phyloP scores from a whole-genome alignment of 169 alveolate species.

The Plasmodium gallinaceum region DNA sequence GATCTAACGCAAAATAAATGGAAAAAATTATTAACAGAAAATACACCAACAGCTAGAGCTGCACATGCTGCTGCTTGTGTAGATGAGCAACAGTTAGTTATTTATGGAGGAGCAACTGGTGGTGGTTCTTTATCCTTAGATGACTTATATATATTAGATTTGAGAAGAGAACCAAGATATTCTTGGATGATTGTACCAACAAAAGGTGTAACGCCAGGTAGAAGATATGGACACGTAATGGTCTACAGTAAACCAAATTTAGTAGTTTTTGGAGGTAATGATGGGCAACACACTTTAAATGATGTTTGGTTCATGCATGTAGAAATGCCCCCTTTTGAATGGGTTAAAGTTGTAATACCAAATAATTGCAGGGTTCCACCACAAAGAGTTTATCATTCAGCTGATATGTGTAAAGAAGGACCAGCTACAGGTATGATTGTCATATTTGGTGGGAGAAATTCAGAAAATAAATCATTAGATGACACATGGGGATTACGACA shows the following conservation, averaged over 20 bases:
- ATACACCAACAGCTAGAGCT: conserved; percentile 98
- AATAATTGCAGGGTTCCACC: conserved; percentile 91
- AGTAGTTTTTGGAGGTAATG: conserved; percentile 98
- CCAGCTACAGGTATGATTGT: conserved; percentile 99
- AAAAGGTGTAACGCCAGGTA: conserved; percentile 98
- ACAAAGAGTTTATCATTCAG: conserved; percentile 95
- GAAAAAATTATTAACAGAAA: conserved; percentile 91
- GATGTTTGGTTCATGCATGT: conserved; percentile 98
- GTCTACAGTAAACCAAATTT: conserved; percentile 96
- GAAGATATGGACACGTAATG: conserved; percentile 99
- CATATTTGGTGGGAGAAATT: conserved; percentile 98
- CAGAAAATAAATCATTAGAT: conserved; percentile 94
- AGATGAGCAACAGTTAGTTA: conserved; percentile 94
- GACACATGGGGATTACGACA: conserved; percentile 99
- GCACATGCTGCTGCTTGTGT: conserved; percentile 99
- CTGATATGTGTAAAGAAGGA: conserved; percentile 94
- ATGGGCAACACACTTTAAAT: conserved; percentile 94
- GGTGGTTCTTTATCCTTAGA: conserved; percentile 98
- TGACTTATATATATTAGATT: conserved; percentile 96
- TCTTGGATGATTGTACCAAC: conserved; percentile 99
- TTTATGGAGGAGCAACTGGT: conserved; percentile 99
- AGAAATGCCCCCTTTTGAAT: conserved; percentile 96
- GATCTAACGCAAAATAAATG: conserved; percentile 92
- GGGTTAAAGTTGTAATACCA: conserved; percentile 93
- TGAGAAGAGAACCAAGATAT: conserved; percentile 93